Evolutionary conservation across 225 moss, liverwort and hornwort species (phyloP).

Genomic region (Pleurozium schreberi): DNA sequence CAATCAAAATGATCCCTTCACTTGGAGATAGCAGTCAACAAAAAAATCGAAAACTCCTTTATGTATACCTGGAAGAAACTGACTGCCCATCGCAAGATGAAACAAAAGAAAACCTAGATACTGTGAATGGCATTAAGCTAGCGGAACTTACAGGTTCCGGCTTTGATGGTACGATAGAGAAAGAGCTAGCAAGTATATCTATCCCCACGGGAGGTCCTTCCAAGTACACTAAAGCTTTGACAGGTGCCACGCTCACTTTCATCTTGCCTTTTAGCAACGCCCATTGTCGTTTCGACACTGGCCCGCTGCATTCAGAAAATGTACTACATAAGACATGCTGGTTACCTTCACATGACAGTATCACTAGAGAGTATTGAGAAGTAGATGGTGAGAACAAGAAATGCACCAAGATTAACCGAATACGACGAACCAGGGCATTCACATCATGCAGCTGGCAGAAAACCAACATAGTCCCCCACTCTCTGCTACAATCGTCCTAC

Average conservation of each 20-base stretch:
- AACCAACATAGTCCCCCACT: background rate
- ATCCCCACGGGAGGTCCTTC: slow-evolving; percentile 46
- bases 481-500: background rate
- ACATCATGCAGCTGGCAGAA: background rate
- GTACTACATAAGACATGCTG: background rate
- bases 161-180: slow-evolving; percentile 27
- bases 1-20: background rate
- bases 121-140: background rate
- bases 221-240: slow-evolving; percentile 34
- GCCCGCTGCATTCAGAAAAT: slow-evolving; percentile 15
- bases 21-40: background rate
- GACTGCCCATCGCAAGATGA: background rate
- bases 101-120: background rate
- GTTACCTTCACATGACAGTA: background rate
- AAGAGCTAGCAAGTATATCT: slow-evolving; percentile 36
- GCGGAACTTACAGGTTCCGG: slow-evolving; percentile 14
- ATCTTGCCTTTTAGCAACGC: slow-evolving; percentile 30
- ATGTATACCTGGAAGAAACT: background rate
- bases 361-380: background rate
- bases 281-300: slow-evolving; percentile 37
- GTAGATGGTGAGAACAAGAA: background rate
- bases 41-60: background rate
- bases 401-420: background rate
- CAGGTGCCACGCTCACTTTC: slow-evolving; percentile 21
- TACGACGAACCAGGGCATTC: background rate